phyloP scores from a whole-genome alignment of 2,329 filamentous ascomycete genomes.

The Colletotrichum orbiculare region DNA sequence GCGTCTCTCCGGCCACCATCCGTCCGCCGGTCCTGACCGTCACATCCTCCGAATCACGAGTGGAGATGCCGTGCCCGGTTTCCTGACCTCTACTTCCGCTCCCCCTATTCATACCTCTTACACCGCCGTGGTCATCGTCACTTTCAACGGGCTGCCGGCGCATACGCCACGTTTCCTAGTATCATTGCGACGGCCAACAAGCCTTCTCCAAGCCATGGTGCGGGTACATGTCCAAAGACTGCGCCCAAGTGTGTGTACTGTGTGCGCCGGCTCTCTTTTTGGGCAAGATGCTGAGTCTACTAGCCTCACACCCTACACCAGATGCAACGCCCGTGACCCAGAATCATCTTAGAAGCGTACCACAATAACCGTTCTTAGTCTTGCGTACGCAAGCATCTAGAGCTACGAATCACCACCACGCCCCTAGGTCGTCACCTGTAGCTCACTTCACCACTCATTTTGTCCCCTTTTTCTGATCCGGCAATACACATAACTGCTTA shows the following conservation, averaged over 20 bases:
- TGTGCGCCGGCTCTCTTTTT: slow-evolving; percentile 15
- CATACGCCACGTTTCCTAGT: slow-evolving; percentile 13
- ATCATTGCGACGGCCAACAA: slow-evolving; percentile 26
- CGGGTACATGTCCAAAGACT: slow-evolving; percentile 17
- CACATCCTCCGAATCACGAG: slow-evolving; percentile 15
- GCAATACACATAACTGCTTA: slow-evolving; percentile 9
- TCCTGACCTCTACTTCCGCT: slow-evolving; percentile 20
- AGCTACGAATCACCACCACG: slow-evolving; percentile 8
- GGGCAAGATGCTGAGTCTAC: not conserved
- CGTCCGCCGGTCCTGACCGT: slow-evolving; percentile 22
- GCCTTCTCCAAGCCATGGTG: slow-evolving; percentile 9
- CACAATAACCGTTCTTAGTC: slow-evolving; percentile 14
- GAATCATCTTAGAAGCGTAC: not conserved
- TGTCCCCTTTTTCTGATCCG: slow-evolving; percentile 19
- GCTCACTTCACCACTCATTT: slow-evolving; percentile 8
- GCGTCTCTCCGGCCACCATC: slow-evolving; percentile 12
- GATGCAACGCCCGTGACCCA: slow-evolving; percentile 1
- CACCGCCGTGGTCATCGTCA: slow-evolving; percentile 12
- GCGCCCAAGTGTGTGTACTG: slow-evolving; percentile 29
- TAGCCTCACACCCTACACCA: slow-evolving; percentile 27
- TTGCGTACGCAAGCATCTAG: slow-evolving; percentile 23
- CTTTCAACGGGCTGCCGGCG: slow-evolving; percentile 22
- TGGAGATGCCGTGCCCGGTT: slow-evolving; percentile 19
- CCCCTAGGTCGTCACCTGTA: slow-evolving; percentile 18
- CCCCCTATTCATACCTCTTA: slow-evolving; percentile 26